These are phyloP conservation scores for Conticribra guillardii DNA, from an alignment of 108 stramenopile species.

Conservation along the genomic window DNA sequence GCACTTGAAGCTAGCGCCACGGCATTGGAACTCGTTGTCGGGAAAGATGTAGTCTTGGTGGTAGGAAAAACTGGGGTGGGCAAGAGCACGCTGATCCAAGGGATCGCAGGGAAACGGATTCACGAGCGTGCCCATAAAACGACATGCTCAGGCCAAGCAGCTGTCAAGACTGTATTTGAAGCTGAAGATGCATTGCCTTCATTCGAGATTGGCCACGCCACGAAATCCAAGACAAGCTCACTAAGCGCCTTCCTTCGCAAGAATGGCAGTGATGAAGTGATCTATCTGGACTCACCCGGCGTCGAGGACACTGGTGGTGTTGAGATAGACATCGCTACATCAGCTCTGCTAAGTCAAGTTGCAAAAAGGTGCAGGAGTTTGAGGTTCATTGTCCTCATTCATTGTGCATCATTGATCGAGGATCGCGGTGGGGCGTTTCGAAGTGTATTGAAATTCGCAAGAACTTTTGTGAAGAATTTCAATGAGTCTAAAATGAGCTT, in stretches of 20 bases:
- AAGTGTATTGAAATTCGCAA: conserved; percentile 57
- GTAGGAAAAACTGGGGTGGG: conserved; percentile 63
- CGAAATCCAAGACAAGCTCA: conserved; percentile 55
- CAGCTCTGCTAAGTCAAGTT: conserved; percentile 57
- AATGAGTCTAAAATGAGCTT: conserved; percentile 50
- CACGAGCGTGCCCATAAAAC: conserved; percentile 17
- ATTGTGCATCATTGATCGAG: conserved; percentile 64
- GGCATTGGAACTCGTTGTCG: conserved; percentile 42
- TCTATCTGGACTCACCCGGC: conserved; percentile 65
- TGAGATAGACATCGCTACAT: conserved; percentile 69
- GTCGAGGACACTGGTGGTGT: conserved; percentile 62
- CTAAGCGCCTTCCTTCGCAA: conserved; percentile 42
- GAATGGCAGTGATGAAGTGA: conserved; percentile 16
- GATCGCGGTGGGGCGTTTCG: conserved; percentile 64
- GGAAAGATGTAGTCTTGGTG: conserved; percentile 51
- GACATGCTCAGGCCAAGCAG: conserved; percentile 37
- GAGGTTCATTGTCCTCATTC: conserved; percentile 58
- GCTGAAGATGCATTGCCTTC: conserved; percentile 49
- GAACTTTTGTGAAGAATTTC: conserved; percentile 59
- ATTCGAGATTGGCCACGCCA: conserved; percentile 67
- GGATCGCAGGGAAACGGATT: conserved; percentile 61
- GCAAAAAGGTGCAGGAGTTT: conserved; percentile 57
- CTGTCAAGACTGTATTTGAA: conserved; percentile 49
- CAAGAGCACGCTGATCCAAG: conserved; percentile 59
- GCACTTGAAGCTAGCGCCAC: conserved; percentile 47